Conservation (phyloP, 2,329 filamentous ascomycete genomes). For the Didymella exigua region DNA sequence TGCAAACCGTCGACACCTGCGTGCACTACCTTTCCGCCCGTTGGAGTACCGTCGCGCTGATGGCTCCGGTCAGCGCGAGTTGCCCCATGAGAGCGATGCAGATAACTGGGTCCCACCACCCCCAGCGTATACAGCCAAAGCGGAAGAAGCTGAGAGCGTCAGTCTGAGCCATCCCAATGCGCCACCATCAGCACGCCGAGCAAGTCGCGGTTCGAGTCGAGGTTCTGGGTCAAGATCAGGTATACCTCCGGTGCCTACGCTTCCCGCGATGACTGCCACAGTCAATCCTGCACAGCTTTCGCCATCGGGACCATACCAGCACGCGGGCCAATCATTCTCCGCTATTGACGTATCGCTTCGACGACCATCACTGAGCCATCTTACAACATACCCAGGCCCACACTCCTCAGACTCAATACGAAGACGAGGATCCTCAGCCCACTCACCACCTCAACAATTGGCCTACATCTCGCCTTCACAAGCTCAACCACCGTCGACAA, state of each 20-base stretch:
- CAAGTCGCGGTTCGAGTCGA: constrained; percentile 5
- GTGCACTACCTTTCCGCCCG: constrained; percentile 58
- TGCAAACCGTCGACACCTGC: constrained; percentile 70
- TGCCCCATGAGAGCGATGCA: constrained; percentile 84
- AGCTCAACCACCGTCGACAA: background rate
- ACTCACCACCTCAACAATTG: constrained; percentile 11
- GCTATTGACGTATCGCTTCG: constrained; percentile 32
- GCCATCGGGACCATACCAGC: constrained; percentile 27
- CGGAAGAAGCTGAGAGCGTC: constrained; percentile 47
- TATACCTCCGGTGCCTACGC: constrained; percentile 16
- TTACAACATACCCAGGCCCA: constrained; percentile 42
- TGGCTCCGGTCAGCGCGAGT: constrained; percentile 63
- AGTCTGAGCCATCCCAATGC: constrained; percentile 45
- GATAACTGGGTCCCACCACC: constrained; percentile 89
- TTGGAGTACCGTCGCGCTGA: constrained; percentile 71
- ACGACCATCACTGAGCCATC: constrained; percentile 42
- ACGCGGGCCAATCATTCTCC: constrained; percentile 28
- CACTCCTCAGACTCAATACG: constrained; percentile 28
- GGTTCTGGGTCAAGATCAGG: constrained; percentile 10
- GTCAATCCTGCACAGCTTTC: constrained; percentile 26
- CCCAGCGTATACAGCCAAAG: constrained; percentile 74
- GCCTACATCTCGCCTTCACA: constrained; percentile 1
- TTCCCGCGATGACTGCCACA: constrained; percentile 34
- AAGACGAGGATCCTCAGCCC: constrained; percentile 34
- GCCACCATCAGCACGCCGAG: constrained; percentile 28